Percentiles rank a stretch among this genome's conserved stretches.
These are phyloP conservation scores for Hanseniaspora jakobsenii DNA, from an alignment of 805 yeast genomes.

Conservation along the genomic window DNA sequence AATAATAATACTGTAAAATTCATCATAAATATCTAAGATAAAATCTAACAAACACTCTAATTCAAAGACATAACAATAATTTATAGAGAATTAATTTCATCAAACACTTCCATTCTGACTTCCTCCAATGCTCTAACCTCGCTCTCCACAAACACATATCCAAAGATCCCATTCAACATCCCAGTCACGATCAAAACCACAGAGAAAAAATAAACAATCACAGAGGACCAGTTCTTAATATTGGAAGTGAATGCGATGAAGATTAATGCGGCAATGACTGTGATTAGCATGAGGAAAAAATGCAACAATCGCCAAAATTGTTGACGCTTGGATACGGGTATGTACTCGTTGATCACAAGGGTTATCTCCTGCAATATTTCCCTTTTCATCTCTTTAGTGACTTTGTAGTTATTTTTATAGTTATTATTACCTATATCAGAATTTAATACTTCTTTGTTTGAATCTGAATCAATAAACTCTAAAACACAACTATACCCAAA, in stretches of 20 bases:
- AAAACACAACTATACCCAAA: conserved; percentile 59
- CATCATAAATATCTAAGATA: no score
- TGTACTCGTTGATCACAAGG: conserved; percentile 36
- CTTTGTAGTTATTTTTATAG: no score
- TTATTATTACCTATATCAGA: no score
- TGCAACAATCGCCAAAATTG: conserved; percentile 53
- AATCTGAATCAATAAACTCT: no score
- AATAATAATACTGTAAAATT: no score
- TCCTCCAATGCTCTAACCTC: conserved; percentile 70
- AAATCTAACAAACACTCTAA: neutral
- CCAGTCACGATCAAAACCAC: conserved; percentile 54
- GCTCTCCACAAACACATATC: conserved; percentile 64
- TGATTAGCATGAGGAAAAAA: conserved; percentile 43
- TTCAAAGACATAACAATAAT: neutral
- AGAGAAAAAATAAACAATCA: conserved; percentile 50
- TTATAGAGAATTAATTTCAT: conserved; percentile 20
- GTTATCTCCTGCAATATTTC: conserved; percentile 39
- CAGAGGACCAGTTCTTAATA: conserved; percentile 47
- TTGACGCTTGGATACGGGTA: conserved; percentile 47
- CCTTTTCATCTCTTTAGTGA: conserved; percentile 5
- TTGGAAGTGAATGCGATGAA: conserved; percentile 48
- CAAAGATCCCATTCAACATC: conserved; percentile 61
- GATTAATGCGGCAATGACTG: conserved; percentile 43
- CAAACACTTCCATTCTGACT: conserved; percentile 55
- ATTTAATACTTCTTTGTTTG: no score